A percentile compares a stretch with the other conserved stretches of the same genome.
Evolutionary conservation across 2,329 filamentous ascomycete genomes (phyloP).

Genomic region (Monilinia aucupariae): DNA sequence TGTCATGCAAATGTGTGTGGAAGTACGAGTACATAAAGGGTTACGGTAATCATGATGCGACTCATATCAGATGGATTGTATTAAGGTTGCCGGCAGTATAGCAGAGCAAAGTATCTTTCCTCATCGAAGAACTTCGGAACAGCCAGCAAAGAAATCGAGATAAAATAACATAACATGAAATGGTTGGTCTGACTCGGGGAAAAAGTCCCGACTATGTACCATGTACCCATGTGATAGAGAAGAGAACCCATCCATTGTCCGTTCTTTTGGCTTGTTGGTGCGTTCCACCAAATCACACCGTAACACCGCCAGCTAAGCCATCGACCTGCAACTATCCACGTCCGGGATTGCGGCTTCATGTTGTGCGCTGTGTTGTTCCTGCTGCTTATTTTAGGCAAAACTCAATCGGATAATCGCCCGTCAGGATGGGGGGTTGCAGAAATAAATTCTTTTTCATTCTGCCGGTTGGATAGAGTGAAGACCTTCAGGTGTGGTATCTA

Average conservation of each 20-base stretch:
- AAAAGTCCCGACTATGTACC: neutral
- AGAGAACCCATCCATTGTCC: neutral
- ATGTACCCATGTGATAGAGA: neutral
- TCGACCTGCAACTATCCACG: slow-evolving; percentile 8
- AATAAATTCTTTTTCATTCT: neutral
- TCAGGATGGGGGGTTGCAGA: neutral
- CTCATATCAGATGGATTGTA: no score
- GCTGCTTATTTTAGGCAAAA: slow-evolving; percentile 7
- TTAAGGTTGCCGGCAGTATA: no score
- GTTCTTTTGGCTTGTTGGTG: neutral
- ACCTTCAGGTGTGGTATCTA: neutral
- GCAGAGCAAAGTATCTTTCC: no score
- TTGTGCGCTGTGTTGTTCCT: slow-evolving; percentile 6
- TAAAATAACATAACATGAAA: no score
- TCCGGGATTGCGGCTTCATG: slow-evolving; percentile 7
- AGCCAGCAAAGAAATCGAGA: neutral
- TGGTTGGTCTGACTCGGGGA: neutral
- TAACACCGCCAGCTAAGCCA: slow-evolving; percentile 16
- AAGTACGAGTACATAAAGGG: no score
- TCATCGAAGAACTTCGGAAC: neutral
- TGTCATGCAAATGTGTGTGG: no score
- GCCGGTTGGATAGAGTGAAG: neutral
- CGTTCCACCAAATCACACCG: slow-evolving; percentile 7
- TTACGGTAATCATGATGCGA: no score
- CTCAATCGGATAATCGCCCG: neutral